These are phyloP conservation scores for Wickerhamiella siamensis DNA, from an alignment of 805 yeast genomes.

Conservation along the genomic window DNA sequence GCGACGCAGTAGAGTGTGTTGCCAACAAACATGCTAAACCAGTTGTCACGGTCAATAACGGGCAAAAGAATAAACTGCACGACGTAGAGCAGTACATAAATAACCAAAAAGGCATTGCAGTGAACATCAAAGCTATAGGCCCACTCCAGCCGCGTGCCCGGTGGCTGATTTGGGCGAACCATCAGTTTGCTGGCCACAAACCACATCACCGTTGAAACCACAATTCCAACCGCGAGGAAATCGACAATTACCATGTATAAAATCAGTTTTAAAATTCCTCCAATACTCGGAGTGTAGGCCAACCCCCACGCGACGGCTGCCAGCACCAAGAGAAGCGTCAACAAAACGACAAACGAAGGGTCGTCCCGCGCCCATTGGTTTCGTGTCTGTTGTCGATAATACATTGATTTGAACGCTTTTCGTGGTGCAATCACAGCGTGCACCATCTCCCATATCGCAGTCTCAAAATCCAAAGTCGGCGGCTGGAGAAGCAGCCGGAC, in stretches of 20 bases:
- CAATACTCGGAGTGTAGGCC: slow-evolving; percentile 52
- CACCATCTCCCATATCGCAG: slow-evolving; percentile 83
- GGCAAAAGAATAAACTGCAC: slow-evolving; percentile 67
- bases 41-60: slow-evolving; percentile 44
- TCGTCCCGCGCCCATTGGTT: slow-evolving; percentile 82
- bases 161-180: slow-evolving; percentile 12
- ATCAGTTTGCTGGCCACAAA: slow-evolving; percentile 50
- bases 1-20: slow-evolving; percentile 66
- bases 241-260: slow-evolving; percentile 76
- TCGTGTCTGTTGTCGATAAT: slow-evolving; percentile 67
- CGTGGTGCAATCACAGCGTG: slow-evolving; percentile 61
- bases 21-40: slow-evolving; percentile 59
- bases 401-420: slow-evolving; percentile 66
- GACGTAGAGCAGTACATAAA: slow-evolving; percentile 65
- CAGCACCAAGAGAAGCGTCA: slow-evolving; percentile 48
- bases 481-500: slow-evolving; percentile 44
- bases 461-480: slow-evolving; percentile 76
- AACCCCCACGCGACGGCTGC: slow-evolving; percentile 87
- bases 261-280: slow-evolving; percentile 50
- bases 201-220: slow-evolving; percentile 66
- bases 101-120: slow-evolving; percentile 72
- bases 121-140: slow-evolving; percentile 90
- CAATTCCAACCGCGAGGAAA: slow-evolving; percentile 54
- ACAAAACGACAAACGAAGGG: slow-evolving; percentile 68
- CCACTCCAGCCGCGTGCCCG: slow-evolving; percentile 48